These are phyloP conservation scores for Coniella vitis DNA, from an alignment of 2,329 filamentous ascomycete species.

Conservation along the genomic window DNA sequence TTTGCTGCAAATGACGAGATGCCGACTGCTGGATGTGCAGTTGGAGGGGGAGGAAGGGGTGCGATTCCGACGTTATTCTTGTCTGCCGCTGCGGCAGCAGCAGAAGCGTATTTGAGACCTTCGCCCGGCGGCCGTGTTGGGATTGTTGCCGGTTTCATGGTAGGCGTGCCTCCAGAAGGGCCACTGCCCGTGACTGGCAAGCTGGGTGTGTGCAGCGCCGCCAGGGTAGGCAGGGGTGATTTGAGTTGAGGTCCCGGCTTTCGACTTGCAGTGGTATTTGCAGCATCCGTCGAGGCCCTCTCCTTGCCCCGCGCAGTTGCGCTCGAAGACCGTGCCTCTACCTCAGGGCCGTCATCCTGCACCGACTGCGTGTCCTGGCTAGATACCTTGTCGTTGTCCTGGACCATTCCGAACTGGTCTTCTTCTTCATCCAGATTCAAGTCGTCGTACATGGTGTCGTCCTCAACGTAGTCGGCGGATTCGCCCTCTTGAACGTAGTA, in stretches of 20 bases:
- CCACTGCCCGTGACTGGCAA: conserved; percentile 56
- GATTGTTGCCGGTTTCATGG: conserved; percentile 89
- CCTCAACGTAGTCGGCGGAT: conserved; percentile 85
- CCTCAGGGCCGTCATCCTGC: conserved; percentile 70
- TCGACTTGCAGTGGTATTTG: conserved; percentile 47
- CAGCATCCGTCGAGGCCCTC: conserved; percentile 50
- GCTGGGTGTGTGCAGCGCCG: conserved; percentile 71
- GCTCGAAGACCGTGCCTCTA: conserved; percentile 39
- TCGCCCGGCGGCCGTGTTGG: conserved; percentile 82
- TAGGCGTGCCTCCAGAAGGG: conserved; percentile 32
- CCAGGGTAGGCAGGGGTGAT: conserved; percentile 86
- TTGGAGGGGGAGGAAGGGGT: conserved; percentile 84
- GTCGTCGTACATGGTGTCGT: conserved; percentile 93
- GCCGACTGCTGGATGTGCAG: conserved; percentile 36
- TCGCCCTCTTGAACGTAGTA: conserved; percentile 92
- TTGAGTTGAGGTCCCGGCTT: conserved; percentile 86
- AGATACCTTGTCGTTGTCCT: conserved; percentile 80
- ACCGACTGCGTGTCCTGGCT: conserved; percentile 92
- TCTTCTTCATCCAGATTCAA: conserved; percentile 90
- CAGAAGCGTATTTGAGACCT: conserved; percentile 92
- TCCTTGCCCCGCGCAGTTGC: conserved; percentile 43
- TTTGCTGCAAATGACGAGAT: conserved; percentile 39
- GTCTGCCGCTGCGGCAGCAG: conserved; percentile 87
- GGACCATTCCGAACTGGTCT: conserved; percentile 72
- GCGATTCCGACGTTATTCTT: conserved; percentile 86